Conservation (phyloP, 352 stramenopile genomes). For the Pythium diclinum region DNA sequence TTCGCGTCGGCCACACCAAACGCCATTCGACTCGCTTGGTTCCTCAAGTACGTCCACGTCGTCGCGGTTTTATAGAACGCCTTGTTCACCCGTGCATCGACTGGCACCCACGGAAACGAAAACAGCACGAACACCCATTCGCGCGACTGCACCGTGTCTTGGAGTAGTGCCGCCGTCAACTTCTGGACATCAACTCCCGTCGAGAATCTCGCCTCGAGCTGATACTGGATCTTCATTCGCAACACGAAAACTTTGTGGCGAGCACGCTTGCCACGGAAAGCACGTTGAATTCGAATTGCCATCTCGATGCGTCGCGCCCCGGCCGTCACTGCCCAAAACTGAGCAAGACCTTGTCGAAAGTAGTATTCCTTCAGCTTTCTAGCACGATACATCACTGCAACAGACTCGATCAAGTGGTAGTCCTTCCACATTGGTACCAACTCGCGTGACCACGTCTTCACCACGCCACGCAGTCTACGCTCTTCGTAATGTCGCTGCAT, state of each 20-base stretch:
- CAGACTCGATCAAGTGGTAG: slow-evolving; percentile 18
- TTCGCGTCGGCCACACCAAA: slow-evolving; percentile 33
- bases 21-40: slow-evolving; percentile 20
- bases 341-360: slow-evolving; percentile 28
- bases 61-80: slow-evolving; percentile 35
- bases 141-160: slow-evolving; percentile 16
- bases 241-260: slow-evolving; percentile 32
- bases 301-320: slow-evolving; percentile 29
- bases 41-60: slow-evolving; percentile 33
- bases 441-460: slow-evolving; percentile 21
- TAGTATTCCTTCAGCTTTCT: slow-evolving; percentile 22
- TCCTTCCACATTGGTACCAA: slow-evolving; percentile 31
- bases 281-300: slow-evolving; percentile 35
- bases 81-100: slow-evolving; percentile 3
- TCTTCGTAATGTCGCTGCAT: slow-evolving; percentile 24
- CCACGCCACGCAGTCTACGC: neutral
- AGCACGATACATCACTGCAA: slow-evolving; percentile 24
- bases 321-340: slow-evolving; percentile 37
- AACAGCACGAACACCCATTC: slow-evolving; percentile 40
- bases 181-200: slow-evolving; percentile 20
- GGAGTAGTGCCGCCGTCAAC: slow-evolving; percentile 20
- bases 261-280: slow-evolving; percentile 29
- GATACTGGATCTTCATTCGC: slow-evolving; percentile 36
- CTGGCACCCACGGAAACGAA: slow-evolving; percentile 32
- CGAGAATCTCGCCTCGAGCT: slow-evolving; percentile 26